Percentiles rank a stretch among this genome's conserved stretches.
Evolutionary conservation across 345 rosid species (phyloP).

Genomic region (Gossypium anomalum): DNA sequence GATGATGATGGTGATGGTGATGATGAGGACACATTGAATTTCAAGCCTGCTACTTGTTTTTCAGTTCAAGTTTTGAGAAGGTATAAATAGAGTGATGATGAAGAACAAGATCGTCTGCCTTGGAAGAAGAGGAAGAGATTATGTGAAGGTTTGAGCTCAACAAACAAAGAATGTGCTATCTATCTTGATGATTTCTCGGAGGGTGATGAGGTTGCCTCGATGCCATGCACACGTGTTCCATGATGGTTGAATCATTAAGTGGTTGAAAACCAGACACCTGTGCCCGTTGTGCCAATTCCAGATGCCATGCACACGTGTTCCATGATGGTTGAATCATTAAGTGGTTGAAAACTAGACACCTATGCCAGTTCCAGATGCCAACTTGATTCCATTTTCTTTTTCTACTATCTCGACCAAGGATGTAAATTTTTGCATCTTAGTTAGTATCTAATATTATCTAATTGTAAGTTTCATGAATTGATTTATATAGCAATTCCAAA

Average conservation of each 20-base stretch:
- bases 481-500: too few species aligned
- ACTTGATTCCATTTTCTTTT: not conserved
- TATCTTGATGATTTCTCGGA: not conserved
- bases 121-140: not conserved
- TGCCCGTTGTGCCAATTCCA: not conserved
- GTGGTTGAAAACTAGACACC: not conserved
- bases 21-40: not conserved
- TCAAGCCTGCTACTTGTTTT: not conserved
- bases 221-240: constrained; percentile 9
- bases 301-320: not conserved
- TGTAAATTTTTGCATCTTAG: too few species aligned
- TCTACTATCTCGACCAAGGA: too few species aligned
- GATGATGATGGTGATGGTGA: not conserved
- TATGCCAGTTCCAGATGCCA: not conserved
- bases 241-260: not conserved
- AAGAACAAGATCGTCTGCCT: not conserved
- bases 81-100: not conserved
- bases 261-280: not conserved
- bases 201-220: not conserved
- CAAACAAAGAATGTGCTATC: not conserved
- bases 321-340: not conserved
- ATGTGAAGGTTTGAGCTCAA: not conserved
- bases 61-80: not conserved
- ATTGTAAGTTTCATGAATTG: too few species aligned
- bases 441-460: too few species aligned